phyloP scores from a whole-genome alignment of 345 rosid species.

The Sonneratia alba region DNA sequence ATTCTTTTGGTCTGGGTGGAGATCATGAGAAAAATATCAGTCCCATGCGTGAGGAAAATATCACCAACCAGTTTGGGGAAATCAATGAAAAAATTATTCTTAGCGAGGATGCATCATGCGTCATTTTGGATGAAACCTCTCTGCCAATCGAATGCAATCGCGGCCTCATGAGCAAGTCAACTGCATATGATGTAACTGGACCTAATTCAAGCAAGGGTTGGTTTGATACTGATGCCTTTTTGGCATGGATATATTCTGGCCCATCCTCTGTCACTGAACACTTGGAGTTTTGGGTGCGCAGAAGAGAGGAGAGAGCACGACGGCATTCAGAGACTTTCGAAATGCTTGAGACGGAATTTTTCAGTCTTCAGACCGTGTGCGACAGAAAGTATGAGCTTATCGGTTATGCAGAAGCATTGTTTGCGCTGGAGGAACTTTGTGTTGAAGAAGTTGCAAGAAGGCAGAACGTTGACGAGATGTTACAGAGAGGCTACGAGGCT shows the following conservation, averaged over 20 bases:
- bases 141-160: constrained; percentile 24
- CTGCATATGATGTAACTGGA: constrained; percentile 19
- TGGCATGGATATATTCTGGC: constrained; percentile 85
- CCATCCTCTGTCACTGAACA: constrained; percentile 50
- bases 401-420: constrained; percentile 78
- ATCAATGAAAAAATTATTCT: constrained; percentile 54
- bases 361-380: constrained; percentile 63
- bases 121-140: constrained; percentile 47
- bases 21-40: constrained; percentile 45
- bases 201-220: constrained; percentile 22
- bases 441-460: constrained; percentile 74
- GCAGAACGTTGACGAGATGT: constrained; percentile 45
- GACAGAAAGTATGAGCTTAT: constrained; percentile 72
- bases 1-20: constrained; percentile 51
- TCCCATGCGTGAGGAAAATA: constrained; percentile 33
- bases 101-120: constrained; percentile 47
- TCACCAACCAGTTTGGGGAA: constrained; percentile 24
- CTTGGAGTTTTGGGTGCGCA: constrained; percentile 49
- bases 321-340: constrained; percentile 69
- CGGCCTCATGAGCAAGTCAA: constrained; percentile 6
- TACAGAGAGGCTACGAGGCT: constrained; percentile 47
- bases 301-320: constrained; percentile 54
- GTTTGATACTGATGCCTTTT: constrained; percentile 36
- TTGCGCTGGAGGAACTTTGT: constrained; percentile 70
- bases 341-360: constrained; percentile 68